Conservation (phyloP, 2,329 filamentous ascomycete species). For the Coniochaeta hoffmannii region DNA sequence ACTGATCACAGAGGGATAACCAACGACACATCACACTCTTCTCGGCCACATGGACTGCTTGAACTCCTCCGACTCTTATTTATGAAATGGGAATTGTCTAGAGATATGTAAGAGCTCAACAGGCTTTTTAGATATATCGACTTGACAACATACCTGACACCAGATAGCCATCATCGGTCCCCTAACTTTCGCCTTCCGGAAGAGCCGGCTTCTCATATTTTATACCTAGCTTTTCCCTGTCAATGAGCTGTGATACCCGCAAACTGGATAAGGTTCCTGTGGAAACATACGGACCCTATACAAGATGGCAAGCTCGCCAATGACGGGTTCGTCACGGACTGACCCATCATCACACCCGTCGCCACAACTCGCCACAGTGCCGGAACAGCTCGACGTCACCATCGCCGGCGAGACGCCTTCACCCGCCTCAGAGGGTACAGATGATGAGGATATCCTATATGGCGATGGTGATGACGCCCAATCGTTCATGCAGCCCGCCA, state of each 20-base stretch:
- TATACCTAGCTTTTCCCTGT: background rate
- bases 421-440: conserved; percentile 9
- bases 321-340: background rate
- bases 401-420: background rate
- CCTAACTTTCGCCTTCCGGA: background rate
- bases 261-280: background rate
- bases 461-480: conserved; percentile 49
- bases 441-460: conserved; percentile 29
- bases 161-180: no score
- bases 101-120: no score
- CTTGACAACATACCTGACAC: no score
- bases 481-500: conserved; percentile 50
- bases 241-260: background rate
- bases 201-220: background rate
- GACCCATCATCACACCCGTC: background rate
- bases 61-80: no score
- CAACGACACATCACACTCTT: no score
- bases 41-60: no score
- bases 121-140: no score
- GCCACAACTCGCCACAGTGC: background rate
- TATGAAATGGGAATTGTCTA: no score
- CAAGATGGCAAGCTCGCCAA: background rate
- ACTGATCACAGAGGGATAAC: no score
- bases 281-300: background rate
- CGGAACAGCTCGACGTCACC: conserved; percentile 1